Evolutionary conservation across 805 yeast species (phyloP).

Genomic region (Metschnikowia peoriensis): DNA sequence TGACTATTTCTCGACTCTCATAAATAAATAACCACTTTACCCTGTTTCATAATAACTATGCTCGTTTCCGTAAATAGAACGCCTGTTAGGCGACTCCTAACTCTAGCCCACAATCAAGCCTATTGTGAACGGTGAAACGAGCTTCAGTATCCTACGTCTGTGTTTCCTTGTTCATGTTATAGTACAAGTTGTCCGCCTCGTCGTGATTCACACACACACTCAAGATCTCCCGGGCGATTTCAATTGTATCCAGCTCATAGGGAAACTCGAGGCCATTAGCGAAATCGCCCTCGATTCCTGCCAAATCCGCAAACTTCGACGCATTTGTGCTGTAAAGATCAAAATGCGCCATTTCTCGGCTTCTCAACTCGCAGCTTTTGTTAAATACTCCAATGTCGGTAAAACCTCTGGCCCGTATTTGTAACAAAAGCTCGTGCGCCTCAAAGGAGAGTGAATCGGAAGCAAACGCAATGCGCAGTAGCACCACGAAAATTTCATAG

Average conservation of each 20-base stretch:
- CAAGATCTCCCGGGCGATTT: conserved; percentile 66
- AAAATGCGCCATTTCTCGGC: conserved; percentile 36
- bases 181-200: conserved; percentile 73
- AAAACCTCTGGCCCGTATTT: conserved; percentile 32
- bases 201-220: conserved; percentile 69
- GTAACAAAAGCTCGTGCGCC: conserved; percentile 34
- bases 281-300: conserved; percentile 35
- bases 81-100: too few species aligned
- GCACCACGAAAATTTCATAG: conserved; percentile 47
- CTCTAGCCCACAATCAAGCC: too few species aligned
- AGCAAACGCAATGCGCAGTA: conserved; percentile 54
- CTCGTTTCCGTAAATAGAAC: background rate
- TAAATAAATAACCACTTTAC: background rate
- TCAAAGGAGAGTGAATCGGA: conserved; percentile 40
- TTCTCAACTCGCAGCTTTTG: conserved; percentile 41
- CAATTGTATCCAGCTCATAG: conserved; percentile 61
- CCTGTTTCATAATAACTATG: background rate
- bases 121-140: too few species aligned
- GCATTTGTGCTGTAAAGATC: conserved; percentile 12
- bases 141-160: background rate
- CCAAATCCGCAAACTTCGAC: conserved; percentile 25
- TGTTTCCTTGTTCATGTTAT: conserved; percentile 54
- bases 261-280: conserved; percentile 63
- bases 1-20: too few species aligned
- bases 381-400: conserved; percentile 41